A percentile compares a stretch with the other conserved stretches of the same genome.
phyloP scores from a whole-genome alignment of 1,284 basidiomycete species.

The Ustilago bromivora region DNA sequence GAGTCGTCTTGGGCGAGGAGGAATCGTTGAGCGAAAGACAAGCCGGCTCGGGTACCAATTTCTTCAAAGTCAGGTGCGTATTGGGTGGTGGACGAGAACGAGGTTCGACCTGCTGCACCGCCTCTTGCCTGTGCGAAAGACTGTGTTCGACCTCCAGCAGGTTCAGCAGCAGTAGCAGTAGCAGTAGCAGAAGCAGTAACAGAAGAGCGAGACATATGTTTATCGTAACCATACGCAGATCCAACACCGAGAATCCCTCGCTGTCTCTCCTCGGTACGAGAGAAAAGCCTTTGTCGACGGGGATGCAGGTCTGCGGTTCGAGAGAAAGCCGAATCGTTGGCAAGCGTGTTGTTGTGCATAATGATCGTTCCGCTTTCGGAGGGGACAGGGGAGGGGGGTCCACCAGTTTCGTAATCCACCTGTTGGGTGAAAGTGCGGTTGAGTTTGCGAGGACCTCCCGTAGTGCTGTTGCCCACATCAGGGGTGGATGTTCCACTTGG shows the following conservation, averaged over 20 bases:
- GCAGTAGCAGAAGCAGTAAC: conserved; percentile 14
- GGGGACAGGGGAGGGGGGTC: conserved; percentile 58
- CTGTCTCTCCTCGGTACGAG: conserved; percentile 57
- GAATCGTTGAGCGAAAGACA: conserved; percentile 78
- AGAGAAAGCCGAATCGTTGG: conserved; percentile 55
- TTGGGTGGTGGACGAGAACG: conserved; percentile 41
- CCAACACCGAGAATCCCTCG: conserved; percentile 56
- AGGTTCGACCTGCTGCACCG: conserved; percentile 30
- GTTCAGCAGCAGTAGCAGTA: not conserved
- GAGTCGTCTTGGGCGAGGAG: conserved; percentile 83
- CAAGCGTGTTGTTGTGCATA: conserved; percentile 41
- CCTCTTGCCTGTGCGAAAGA: conserved; percentile 35
- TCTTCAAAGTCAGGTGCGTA: conserved; percentile 66
- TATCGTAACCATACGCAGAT: conserved; percentile 59
- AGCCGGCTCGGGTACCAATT: conserved; percentile 42
- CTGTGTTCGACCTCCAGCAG: conserved; percentile 1
- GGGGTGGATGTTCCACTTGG: conserved; percentile 26
- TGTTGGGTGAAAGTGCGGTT: conserved; percentile 63
- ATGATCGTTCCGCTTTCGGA: conserved; percentile 53
- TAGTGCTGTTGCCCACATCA: conserved; percentile 8
- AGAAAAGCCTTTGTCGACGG: conserved; percentile 40
- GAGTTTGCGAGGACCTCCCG: conserved; percentile 23
- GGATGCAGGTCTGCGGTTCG: conserved; percentile 16
- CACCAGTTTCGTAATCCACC: conserved; percentile 64
- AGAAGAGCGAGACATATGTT: conserved; percentile 30